phyloP scores from a whole-genome alignment of 345 rosid species.

The Salix arbutifolia region DNA sequence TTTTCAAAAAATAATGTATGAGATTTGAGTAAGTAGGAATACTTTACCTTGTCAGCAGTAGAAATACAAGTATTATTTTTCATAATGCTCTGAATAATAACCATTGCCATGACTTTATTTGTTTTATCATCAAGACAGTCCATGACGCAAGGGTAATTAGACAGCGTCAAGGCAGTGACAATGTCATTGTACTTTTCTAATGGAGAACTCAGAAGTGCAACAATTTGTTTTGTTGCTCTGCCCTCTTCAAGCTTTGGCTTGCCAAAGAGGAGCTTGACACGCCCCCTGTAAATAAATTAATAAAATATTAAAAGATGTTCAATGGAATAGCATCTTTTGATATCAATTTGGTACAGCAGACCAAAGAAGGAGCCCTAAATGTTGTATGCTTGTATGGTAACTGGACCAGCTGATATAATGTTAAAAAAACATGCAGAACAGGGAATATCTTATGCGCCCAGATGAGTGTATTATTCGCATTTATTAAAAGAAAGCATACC shows the following conservation, averaged over 20 bases:
- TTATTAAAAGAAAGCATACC: constrained; percentile 44
- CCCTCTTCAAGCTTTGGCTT: constrained; percentile 74
- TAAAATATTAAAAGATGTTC: not conserved
- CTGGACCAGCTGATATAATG: not conserved
- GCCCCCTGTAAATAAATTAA: constrained; percentile 56
- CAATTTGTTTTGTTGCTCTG: constrained; percentile 83
- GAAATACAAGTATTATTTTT: constrained; percentile 75
- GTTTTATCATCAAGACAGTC: constrained; percentile 81
- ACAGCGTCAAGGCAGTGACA: constrained; percentile 77
- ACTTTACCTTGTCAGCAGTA: constrained; percentile 67
- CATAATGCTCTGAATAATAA: constrained; percentile 91
- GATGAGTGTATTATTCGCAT: not conserved
- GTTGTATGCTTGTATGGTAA: not conserved
- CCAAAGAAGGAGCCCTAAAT: not conserved
- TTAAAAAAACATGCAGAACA: not conserved
- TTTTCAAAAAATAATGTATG: not conserved
- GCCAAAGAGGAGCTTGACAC: constrained; percentile 66
- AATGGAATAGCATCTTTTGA: not conserved
- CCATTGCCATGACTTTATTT: constrained; percentile 87
- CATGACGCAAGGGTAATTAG: constrained; percentile 78
- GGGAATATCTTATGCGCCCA: not conserved
- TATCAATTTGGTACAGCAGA: not conserved
- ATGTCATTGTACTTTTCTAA: constrained; percentile 87
- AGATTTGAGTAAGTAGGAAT: not conserved
- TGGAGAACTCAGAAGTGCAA: constrained; percentile 94